Percentiles rank a stretch among this genome's conserved stretches.
These are phyloP conservation scores for Akebia trifoliata DNA, from an alignment of 164 flowering plant genomes.

Conservation along the genomic window DNA sequence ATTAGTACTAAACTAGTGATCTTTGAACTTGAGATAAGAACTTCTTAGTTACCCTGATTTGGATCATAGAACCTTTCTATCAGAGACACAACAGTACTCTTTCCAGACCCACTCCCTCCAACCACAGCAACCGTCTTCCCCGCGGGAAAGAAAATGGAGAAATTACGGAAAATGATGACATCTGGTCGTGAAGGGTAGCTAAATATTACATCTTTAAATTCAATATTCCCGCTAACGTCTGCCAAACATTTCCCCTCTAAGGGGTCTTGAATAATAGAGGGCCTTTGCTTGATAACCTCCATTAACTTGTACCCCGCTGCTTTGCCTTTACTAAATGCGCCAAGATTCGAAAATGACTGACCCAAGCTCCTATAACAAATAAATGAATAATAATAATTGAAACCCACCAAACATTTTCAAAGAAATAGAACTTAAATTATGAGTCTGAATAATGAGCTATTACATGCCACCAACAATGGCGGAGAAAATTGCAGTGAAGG, in stretches of 20 bases:
- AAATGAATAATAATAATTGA: background rate
- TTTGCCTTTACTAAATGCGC: constrained; percentile 98
- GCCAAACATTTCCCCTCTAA: constrained; percentile 57
- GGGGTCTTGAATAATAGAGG: constrained; percentile 65
- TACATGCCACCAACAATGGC: constrained; percentile 99
- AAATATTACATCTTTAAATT: constrained; percentile 79
- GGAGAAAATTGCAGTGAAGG: constrained; percentile 95
- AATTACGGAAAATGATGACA: constrained; percentile 66
- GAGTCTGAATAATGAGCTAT: constrained; percentile 16
- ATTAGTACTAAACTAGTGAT: background rate
- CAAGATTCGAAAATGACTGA: constrained; percentile 93
- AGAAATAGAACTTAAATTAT: background rate
- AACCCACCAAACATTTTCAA: background rate
- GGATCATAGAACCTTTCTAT: constrained; percentile 97
- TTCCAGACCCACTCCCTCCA: constrained; percentile 99
- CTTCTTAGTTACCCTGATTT: constrained; percentile 52
- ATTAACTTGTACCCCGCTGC: constrained; percentile 88
- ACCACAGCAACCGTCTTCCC: constrained; percentile 98
- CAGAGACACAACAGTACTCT: constrained; percentile 91
- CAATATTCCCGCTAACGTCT: constrained; percentile 79
- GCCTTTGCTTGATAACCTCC: constrained; percentile 91
- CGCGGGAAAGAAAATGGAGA: constrained; percentile 79
- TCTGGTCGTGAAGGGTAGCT: constrained; percentile 97
- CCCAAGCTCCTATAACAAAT: constrained; percentile 76
- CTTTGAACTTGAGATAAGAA: background rate